Conservation (phyloP, 139 green algal species). For the Zygnema cylindricum region DNA sequence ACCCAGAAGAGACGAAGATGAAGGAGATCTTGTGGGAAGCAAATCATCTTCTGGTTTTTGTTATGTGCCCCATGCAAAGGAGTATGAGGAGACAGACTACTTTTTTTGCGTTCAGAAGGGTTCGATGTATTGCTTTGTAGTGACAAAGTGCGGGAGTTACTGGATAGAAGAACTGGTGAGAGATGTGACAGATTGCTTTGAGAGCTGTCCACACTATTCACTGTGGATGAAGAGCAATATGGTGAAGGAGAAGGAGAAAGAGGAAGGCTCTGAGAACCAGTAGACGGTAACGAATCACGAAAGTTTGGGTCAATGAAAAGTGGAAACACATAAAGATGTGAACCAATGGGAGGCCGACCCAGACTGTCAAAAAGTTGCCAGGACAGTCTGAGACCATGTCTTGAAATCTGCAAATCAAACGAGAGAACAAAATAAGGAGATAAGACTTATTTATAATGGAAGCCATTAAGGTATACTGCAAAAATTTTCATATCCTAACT, state of each 20-base stretch:
- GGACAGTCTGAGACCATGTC: not conserved
- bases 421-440: too few relatives aligned
- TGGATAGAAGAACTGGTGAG: too few relatives aligned
- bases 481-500: too few relatives aligned
- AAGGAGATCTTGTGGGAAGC: not conserved
- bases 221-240: not conserved
- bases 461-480: too few relatives aligned
- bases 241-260: not conserved
- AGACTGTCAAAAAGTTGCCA: conserved; percentile 18
- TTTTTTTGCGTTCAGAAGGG: too few relatives aligned
- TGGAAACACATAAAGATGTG: not conserved
- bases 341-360: not conserved
- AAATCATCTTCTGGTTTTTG: not conserved
- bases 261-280: not conserved
- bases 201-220: too few relatives aligned
- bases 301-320: not conserved
- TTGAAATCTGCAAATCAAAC: not conserved
- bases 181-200: too few relatives aligned
- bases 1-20: not conserved
- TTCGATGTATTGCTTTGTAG: too few relatives aligned
- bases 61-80: not conserved
- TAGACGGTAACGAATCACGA: not conserved
- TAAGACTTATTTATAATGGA: too few relatives aligned
- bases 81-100: too few relatives aligned
- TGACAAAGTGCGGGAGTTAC: too few relatives aligned